Percentiles rank a stretch among this genome's conserved stretches.
Conservation (phyloP, 371 early-diverging fungal genomes). For the Syncephalis fuscata region DNA sequence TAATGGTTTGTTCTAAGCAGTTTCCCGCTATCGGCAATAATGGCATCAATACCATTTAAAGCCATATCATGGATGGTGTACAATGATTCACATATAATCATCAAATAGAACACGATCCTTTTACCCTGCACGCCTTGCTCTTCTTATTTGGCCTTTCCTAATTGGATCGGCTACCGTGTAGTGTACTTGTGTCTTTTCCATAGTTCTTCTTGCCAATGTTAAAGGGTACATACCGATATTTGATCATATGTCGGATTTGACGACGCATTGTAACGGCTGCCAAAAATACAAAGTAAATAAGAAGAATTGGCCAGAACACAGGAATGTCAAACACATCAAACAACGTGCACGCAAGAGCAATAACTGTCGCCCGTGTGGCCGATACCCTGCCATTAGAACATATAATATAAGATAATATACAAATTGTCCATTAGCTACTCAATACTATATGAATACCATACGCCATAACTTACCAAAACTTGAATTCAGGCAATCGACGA, state of each 20-base stretch:
- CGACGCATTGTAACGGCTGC: constrained; percentile 90
- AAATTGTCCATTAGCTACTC: neutral
- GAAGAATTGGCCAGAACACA: constrained; percentile 88
- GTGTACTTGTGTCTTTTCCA: no score
- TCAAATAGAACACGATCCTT: no score
- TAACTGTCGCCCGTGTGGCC: constrained; percentile 58
- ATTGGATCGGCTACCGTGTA: no score
- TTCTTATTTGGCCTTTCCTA: no score
- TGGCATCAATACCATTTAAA: no score
- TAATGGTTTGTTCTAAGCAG: no score
- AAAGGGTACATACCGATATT: constrained; percentile 96
- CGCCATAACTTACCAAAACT: constrained; percentile 82
- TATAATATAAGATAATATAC: neutral
- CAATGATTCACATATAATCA: no score
- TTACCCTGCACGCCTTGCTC: no score
- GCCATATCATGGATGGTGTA: no score
- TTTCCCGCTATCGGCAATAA: no score
- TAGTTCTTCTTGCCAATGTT: constrained; percentile 88
- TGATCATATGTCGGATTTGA: constrained; percentile 96
- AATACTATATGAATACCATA: neutral
- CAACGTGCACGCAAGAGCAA: constrained; percentile 71
- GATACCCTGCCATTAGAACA: constrained; percentile 33
- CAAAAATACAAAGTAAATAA: constrained; percentile 91
- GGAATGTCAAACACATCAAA: constrained; percentile 90
- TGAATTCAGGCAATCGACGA: constrained; percentile 98